These are phyloP conservation scores for Favolaschia claudopus DNA, from an alignment of 768 basidiomycete genomes.

Conservation along the genomic window DNA sequence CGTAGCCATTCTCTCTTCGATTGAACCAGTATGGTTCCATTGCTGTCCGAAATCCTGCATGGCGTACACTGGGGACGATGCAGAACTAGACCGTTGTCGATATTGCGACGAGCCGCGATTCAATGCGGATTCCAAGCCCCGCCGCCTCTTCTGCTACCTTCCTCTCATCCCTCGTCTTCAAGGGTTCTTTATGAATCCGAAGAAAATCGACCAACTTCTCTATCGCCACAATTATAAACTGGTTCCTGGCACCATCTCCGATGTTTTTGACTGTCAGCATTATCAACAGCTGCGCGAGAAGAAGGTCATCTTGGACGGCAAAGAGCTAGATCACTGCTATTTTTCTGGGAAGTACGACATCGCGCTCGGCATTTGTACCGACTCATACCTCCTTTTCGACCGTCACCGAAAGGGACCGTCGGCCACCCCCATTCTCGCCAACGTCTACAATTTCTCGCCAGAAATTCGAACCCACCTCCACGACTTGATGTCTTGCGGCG, in stretches of 20 bases:
- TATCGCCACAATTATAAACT: slow-evolving; percentile 24
- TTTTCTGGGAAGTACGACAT: slow-evolving; percentile 50
- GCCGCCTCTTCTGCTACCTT: slow-evolving; percentile 34
- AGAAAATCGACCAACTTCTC: slow-evolving; percentile 10
- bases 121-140: slow-evolving; percentile 1
- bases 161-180: slow-evolving; percentile 40
- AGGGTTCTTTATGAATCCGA: slow-evolving; percentile 22
- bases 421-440: slow-evolving; percentile 50
- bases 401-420: slow-evolving; percentile 35
- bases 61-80: slow-evolving; percentile 35
- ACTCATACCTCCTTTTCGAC: slow-evolving; percentile 52
- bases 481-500: slow-evolving; percentile 36
- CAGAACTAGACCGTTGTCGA: slow-evolving; percentile 19
- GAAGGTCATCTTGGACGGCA: slow-evolving; percentile 37
- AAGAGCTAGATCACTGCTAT: slow-evolving; percentile 31
- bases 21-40: slow-evolving; percentile 34
- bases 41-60: slow-evolving; percentile 46
- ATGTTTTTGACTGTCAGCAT: slow-evolving; percentile 43
- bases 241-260: slow-evolving; percentile 28
- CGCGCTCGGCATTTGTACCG: slow-evolving; percentile 49
- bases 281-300: slow-evolving; percentile 36
- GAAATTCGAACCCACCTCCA: slow-evolving; percentile 34
- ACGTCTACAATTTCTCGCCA: slow-evolving; percentile 48
- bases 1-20: slow-evolving; percentile 32
- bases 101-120: slow-evolving; percentile 29